Conservation (phyloP, 78 protist species). For the Guillardia theta region DNA sequence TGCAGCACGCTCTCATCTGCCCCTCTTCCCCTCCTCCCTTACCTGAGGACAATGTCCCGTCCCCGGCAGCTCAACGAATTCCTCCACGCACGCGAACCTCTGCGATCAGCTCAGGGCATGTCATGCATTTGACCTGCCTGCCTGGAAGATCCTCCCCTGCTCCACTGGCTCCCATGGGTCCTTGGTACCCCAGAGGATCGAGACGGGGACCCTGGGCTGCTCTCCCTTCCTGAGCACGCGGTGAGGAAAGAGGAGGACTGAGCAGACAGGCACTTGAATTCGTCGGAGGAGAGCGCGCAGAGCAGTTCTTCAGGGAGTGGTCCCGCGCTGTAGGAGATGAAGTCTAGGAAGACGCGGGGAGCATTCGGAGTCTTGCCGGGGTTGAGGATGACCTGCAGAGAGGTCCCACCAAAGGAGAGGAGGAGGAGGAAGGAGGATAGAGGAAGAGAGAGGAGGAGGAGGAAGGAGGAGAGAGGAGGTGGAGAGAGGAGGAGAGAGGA, state of each 20-base stretch:
- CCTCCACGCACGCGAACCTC: background rate
- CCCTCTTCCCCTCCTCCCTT: background rate
- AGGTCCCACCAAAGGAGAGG: background rate
- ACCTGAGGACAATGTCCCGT: slow-evolving; percentile 45
- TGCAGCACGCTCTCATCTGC: slow-evolving; percentile 4
- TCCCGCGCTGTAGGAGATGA: slow-evolving; percentile 36
- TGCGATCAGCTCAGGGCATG: background rate
- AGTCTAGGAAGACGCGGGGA: slow-evolving; percentile 21
- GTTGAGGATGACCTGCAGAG: background rate
- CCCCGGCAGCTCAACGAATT: slow-evolving; percentile 2
- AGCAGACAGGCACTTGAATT: background rate
- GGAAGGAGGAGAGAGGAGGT: background rate
- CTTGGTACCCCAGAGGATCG: slow-evolving; percentile 31
- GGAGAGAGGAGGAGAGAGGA: background rate
- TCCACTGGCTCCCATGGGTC: slow-evolving; percentile 57
- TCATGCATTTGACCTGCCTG: background rate
- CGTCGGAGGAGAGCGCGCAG: background rate
- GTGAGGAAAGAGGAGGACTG: background rate
- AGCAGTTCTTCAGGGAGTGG: slow-evolving; percentile 17
- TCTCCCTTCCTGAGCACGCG: too few species aligned
- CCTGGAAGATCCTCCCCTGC: background rate
- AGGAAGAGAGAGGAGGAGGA: background rate
- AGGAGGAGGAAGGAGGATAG: background rate
- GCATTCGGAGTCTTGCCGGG: background rate
- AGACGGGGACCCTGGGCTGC: background rate